phyloP scores from a whole-genome alignment of 371 early-diverging fungal species.

The Smittium culicis region DNA sequence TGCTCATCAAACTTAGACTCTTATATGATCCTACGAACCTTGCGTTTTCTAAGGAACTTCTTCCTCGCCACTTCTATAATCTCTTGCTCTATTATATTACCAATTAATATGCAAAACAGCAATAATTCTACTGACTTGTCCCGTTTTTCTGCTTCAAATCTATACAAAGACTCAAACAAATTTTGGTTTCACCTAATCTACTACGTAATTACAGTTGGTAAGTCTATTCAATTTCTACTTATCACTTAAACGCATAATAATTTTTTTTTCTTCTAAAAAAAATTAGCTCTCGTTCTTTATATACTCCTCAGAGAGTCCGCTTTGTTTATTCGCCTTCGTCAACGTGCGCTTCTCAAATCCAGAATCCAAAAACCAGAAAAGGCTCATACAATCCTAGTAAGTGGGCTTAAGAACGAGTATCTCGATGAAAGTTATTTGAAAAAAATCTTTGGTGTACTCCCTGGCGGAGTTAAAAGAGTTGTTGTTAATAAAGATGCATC shows the following conservation, averaged over 20 bases:
- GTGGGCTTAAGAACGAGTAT: neutral
- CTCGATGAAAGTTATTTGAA: conserved; percentile 18
- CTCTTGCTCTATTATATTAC: conserved; percentile 48
- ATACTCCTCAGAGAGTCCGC: conserved; percentile 46
- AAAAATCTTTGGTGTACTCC: conserved; percentile 46
- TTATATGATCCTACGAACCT: conserved; percentile 60
- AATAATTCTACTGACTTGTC: conserved; percentile 30
- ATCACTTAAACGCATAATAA: neutral
- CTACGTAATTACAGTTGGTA: conserved; percentile 31
- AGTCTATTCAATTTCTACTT: neutral
- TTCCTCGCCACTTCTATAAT: conserved; percentile 43
- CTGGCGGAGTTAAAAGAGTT: conserved; percentile 56
- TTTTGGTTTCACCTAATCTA: conserved; percentile 57
- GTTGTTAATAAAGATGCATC: conserved; percentile 44
- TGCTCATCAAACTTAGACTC: conserved; percentile 54
- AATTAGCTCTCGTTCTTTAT: conserved; percentile 30
- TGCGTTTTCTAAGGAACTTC: conserved; percentile 43
- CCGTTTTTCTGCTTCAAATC: conserved; percentile 49
- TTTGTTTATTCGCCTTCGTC: conserved; percentile 50
- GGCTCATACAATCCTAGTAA: conserved; percentile 9
- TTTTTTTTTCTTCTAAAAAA: neutral
- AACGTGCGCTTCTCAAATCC: conserved; percentile 43
- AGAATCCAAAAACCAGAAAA: conserved; percentile 35
- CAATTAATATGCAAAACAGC: conserved; percentile 43
- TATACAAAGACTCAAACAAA: conserved; percentile 31